A percentile compares a stretch with the other conserved stretches of the same genome.
phyloP scores from a whole-genome alignment of 2,329 filamentous ascomycete species.

The Chalara sp. region DNA sequence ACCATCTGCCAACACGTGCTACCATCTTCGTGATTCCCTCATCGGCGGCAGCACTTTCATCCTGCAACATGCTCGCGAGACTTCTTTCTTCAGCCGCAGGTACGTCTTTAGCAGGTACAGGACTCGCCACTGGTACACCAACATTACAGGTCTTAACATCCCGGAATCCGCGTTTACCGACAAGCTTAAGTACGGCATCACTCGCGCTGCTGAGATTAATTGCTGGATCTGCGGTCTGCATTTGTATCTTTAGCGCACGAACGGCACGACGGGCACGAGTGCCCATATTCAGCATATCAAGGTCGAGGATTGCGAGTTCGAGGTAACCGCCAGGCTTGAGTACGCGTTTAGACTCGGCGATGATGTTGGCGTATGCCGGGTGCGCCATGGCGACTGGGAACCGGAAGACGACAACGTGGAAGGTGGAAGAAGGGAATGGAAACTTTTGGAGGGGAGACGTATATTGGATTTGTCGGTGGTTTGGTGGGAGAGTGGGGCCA shows the following conservation, averaged over 20 bases:
- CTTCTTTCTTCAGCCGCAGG: constrained; percentile 41
- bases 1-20: constrained; percentile 86
- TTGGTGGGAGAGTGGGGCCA: constrained; percentile 50
- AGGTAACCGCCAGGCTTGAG: constrained; percentile 72
- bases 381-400: constrained; percentile 68
- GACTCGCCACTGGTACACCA: constrained; percentile 64
- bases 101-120: constrained; percentile 30
- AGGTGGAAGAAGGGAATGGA: constrained; percentile 70
- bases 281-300: constrained; percentile 80
- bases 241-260: constrained; percentile 63
- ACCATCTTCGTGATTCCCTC: constrained; percentile 90
- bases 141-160: constrained; percentile 71
- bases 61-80: constrained; percentile 66
- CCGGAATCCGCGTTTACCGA: constrained; percentile 63
- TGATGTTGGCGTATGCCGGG: constrained; percentile 60
- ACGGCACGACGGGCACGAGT: constrained; percentile 61
- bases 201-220: constrained; percentile 54
- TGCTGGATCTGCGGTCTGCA: constrained; percentile 53
- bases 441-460: constrained; percentile 51
- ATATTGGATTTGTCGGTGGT: constrained; percentile 71
- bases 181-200: constrained; percentile 56
- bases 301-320: constrained; percentile 71
- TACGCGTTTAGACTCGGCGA: constrained; percentile 71
- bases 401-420: constrained; percentile 68
- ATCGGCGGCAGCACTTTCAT: constrained; percentile 64